Conservation (phyloP, 2,329 filamentous ascomycete genomes). For the Aspergillus sergii region DNA sequence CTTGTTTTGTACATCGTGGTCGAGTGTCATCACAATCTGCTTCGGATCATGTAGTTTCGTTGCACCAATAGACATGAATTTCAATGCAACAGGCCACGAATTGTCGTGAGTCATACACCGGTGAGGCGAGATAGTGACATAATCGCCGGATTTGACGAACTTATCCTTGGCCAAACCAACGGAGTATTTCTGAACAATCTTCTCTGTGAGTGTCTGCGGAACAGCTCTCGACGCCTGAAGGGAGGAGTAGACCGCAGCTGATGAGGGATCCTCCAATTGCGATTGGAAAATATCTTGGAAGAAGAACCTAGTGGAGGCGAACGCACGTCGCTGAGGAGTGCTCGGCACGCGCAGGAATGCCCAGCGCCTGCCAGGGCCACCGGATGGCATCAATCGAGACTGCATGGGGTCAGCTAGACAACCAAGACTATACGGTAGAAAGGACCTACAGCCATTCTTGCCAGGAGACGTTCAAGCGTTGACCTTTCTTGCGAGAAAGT, state of each 20-base stretch:
- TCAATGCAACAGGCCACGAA: conserved; percentile 72
- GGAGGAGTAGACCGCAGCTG: conserved; percentile 75
- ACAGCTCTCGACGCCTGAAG: conserved; percentile 58
- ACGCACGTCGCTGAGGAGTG: conserved; percentile 30
- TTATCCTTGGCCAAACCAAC: conserved; percentile 76
- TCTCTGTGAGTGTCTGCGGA: conserved; percentile 85
- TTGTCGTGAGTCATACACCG: conserved; percentile 89
- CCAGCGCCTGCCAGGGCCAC: conserved; percentile 26
- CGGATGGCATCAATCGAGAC: conserved; percentile 23
- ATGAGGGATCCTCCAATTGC: conserved; percentile 60
- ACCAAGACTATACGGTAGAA: neutral
- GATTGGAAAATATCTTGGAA: conserved; percentile 63
- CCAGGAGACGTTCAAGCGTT: conserved; percentile 10
- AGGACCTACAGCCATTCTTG: conserved; percentile 19
- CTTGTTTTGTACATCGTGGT: conserved; percentile 89
- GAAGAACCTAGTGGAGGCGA: conserved; percentile 31
- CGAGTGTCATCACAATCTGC: conserved; percentile 81
- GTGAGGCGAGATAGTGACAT: conserved; percentile 73
- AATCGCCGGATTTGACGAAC: conserved; percentile 77
- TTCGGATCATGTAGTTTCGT: conserved; percentile 69
- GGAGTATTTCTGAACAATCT: conserved; percentile 83
- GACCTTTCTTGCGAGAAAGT: conserved; percentile 8
- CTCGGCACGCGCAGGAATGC: conserved; percentile 26
- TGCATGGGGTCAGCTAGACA: conserved; percentile 11
- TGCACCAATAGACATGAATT: conserved; percentile 83